A percentile compares a stretch with the other conserved stretches of the same genome.
Evolutionary conservation across 2,329 filamentous ascomycete species (phyloP).

Genomic region (Alternaria novae-zelandiae): DNA sequence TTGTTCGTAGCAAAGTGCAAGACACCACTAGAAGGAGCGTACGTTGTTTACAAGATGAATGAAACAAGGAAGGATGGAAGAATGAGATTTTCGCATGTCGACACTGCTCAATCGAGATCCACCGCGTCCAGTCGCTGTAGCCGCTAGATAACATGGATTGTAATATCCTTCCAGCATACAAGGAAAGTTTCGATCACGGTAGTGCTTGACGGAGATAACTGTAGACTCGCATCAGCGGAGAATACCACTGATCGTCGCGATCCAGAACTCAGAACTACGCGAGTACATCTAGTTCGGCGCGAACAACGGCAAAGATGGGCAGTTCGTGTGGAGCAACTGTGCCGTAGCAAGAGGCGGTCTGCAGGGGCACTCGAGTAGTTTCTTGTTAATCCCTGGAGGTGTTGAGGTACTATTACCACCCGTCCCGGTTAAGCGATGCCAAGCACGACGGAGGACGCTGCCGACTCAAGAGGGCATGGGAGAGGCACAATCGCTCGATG

Average conservation of each 20-base stretch:
- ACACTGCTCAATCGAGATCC: background rate
- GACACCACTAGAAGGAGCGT: too few species aligned
- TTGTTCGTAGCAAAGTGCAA: too few species aligned
- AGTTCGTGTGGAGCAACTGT: background rate
- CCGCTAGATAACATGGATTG: accelerated
- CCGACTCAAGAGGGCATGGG: background rate
- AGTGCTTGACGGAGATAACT: background rate
- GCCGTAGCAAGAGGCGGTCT: constrained; percentile 9
- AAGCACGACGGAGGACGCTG: background rate
- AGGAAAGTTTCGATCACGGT: background rate
- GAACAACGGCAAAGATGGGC: background rate
- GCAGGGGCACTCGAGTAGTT: background rate
- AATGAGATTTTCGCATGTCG: too few species aligned
- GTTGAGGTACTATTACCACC: constrained; percentile 11
- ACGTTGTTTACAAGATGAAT: too few species aligned
- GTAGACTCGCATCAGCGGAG: background rate
- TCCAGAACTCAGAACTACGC: background rate
- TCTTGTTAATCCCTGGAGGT: background rate
- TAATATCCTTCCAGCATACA: background rate
- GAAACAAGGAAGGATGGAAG: too few species aligned
- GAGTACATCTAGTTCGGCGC: background rate
- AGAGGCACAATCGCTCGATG: background rate
- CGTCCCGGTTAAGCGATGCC: constrained; percentile 6
- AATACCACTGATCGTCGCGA: background rate
- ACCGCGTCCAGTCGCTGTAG: background rate